Evolutionary conservation across 495 filamentous ascomycete genomes (phyloP).

Genomic region (Hypomontagnella submonticulosa): DNA sequence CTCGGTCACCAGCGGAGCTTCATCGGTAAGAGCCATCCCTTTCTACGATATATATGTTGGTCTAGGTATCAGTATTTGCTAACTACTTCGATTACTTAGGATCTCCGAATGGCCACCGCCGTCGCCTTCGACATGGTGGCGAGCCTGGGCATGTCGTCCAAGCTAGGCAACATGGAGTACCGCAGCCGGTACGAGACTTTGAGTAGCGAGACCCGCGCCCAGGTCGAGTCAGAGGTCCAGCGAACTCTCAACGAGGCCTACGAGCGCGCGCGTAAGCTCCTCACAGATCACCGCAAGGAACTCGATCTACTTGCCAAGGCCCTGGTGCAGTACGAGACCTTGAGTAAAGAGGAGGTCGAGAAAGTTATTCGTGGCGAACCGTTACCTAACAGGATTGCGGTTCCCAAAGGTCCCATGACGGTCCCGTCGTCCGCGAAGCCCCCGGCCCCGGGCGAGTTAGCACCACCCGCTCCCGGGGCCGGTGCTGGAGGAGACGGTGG

Average conservation of each 20-base stretch:
- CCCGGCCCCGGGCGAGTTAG: slow-evolving; percentile 40
- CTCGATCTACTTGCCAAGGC: slow-evolving; percentile 88
- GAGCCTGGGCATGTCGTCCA: slow-evolving; percentile 85
- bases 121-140: slow-evolving; percentile 88
- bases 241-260: slow-evolving; percentile 84
- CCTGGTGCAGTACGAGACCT: slow-evolving; percentile 91
- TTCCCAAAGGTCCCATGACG: slow-evolving; percentile 61
- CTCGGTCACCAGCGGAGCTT: slow-evolving; percentile 85
- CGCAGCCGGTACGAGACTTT: slow-evolving; percentile 79
- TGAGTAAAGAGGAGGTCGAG: slow-evolving; percentile 87
- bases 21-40: slow-evolving; percentile 65
- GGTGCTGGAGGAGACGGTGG: slow-evolving; percentile 10
- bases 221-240: slow-evolving; percentile 88
- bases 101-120: slow-evolving; percentile 81
- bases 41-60: not conserved
- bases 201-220: slow-evolving; percentile 82
- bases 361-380: slow-evolving; percentile 88
- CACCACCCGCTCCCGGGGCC: slow-evolving; percentile 38
- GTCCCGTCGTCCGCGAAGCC: slow-evolving; percentile 52
- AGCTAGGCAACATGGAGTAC: slow-evolving; percentile 90
- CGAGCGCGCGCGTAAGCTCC: slow-evolving; percentile 74
- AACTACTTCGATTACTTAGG: slow-evolving; percentile 59
- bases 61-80: slow-evolving; percentile 29
- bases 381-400: slow-evolving; percentile 64
- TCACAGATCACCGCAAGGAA: slow-evolving; percentile 78